These are phyloP conservation scores for Talaromyces trachyspermus DNA, from an alignment of 495 filamentous ascomycete genomes.

Conservation along the genomic window DNA sequence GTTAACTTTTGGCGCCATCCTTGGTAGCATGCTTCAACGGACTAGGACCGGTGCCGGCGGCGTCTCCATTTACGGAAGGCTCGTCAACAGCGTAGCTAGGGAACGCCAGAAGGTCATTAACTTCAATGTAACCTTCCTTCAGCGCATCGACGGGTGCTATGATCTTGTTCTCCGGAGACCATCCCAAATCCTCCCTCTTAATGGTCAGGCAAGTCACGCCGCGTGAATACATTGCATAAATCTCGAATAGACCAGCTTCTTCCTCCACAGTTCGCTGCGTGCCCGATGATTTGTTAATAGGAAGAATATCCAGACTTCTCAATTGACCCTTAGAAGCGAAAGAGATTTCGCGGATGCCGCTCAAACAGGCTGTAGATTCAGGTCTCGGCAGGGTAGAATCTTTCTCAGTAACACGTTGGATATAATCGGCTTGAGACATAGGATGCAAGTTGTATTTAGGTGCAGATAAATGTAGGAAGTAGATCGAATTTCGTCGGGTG, in stretches of 20 bases:
- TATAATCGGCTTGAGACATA: constrained; percentile 80
- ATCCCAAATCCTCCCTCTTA: constrained; percentile 82
- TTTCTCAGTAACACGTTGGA: constrained; percentile 65
- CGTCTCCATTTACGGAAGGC: constrained; percentile 44
- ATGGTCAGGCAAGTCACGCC: constrained; percentile 82
- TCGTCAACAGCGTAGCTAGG: constrained; percentile 36
- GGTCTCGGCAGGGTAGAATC: constrained; percentile 69
- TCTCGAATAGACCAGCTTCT: constrained; percentile 69
- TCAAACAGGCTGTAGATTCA: constrained; percentile 92
- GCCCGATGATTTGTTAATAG: constrained; percentile 40
- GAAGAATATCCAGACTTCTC: constrained; percentile 81
- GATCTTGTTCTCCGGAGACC: constrained; percentile 79
- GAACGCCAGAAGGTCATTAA: constrained; percentile 43
- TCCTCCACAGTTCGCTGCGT: constrained; percentile 42
- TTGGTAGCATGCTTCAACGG: constrained; percentile 28
- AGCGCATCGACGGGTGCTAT: constrained; percentile 67
- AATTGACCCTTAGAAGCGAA: constrained; percentile 82
- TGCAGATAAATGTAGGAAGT: constrained; percentile 89
- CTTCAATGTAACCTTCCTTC: constrained; percentile 50
- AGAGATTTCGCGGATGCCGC: constrained; percentile 88
- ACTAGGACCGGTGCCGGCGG: constrained; percentile 17
- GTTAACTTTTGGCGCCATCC: constrained; percentile 33
- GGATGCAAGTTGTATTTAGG: constrained; percentile 75
- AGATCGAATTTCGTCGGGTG: constrained; percentile 98
- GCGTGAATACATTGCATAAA: constrained; percentile 95